Conservation (phyloP, 2,329 filamentous ascomycete genomes). For the Aspergillus proliferans region DNA sequence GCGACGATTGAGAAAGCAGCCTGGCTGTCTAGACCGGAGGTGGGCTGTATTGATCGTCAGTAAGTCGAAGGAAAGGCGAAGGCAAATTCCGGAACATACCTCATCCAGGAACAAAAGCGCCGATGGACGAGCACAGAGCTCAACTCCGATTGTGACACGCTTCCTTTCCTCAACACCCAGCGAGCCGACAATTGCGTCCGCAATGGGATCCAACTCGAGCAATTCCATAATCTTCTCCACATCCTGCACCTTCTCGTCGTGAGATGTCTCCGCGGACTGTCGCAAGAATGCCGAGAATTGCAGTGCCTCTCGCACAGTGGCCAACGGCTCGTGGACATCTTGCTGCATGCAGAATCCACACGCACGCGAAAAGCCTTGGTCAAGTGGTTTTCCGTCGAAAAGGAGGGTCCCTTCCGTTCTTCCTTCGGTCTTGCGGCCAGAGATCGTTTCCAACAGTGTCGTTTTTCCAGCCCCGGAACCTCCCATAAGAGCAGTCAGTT, state of each 20-base stretch:
- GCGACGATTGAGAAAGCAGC: conserved; percentile 56
- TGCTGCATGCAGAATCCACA: conserved; percentile 54
- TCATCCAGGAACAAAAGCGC: conserved; percentile 52
- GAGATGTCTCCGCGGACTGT: conserved; percentile 48
- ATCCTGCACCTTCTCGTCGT: conserved; percentile 51
- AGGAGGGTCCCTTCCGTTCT: conserved; percentile 31
- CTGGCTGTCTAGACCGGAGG: conserved; percentile 58
- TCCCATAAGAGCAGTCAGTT: conserved; percentile 71
- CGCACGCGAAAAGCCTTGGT: conserved; percentile 40
- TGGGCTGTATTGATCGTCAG: conserved; percentile 30
- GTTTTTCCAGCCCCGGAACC: conserved; percentile 53
- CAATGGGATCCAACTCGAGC: conserved; percentile 57
- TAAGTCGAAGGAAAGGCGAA: no score
- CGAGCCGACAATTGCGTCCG: conserved; percentile 56
- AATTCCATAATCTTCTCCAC: conserved; percentile 51
- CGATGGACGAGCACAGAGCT: conserved; percentile 50
- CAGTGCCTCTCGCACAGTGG: conserved; percentile 58
- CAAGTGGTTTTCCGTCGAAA: conserved; percentile 30
- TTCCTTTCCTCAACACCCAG: conserved; percentile 57
- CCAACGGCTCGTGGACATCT: conserved; percentile 57
- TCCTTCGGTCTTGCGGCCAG: conserved; percentile 31
- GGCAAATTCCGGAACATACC: no score
- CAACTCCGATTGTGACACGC: conserved; percentile 56
- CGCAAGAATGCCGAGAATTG: conserved; percentile 57
- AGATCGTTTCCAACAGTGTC: conserved; percentile 36